Evolutionary conservation across 768 basidiomycete species (phyloP).

Genomic region (Coprinellus micaceus): DNA sequence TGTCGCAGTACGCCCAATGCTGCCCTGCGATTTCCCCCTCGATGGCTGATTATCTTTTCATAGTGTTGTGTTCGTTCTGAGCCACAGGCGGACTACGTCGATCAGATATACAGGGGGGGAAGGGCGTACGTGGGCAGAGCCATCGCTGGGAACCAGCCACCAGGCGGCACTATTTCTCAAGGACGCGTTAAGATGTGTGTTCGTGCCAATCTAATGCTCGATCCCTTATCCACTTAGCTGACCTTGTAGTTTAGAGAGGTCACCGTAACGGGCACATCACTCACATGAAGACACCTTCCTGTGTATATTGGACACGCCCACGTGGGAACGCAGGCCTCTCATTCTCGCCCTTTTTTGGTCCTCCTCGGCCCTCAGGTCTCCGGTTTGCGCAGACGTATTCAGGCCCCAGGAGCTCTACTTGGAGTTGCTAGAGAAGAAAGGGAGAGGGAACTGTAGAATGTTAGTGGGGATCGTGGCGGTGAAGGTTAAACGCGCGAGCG

Average conservation of each 20-base stretch:
- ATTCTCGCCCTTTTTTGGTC: conserved; percentile 29
- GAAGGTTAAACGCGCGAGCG: conserved; percentile 39
- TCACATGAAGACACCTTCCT: conserved; percentile 55
- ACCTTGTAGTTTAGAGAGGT: conserved; percentile 24
- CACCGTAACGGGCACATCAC: conserved; percentile 53
- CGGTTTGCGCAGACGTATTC: conserved; percentile 36
- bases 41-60: too few species aligned
- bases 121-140: conserved; percentile 38
- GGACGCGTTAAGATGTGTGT: conserved; percentile 62
- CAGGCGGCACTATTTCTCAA: conserved; percentile 48
- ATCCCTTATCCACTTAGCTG: neutral
- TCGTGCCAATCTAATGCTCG: too few species aligned
- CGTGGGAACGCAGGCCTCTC: conserved; percentile 15
- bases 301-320: conserved; percentile 54
- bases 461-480: conserved; percentile 28
- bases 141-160: conserved; percentile 35
- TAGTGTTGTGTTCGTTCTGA: conserved; percentile 83
- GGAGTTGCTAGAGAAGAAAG: conserved; percentile 30
- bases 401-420: conserved; percentile 28
- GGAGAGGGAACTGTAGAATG: neutral
- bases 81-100: conserved; percentile 58
- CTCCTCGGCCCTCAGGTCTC: conserved; percentile 34
- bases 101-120: conserved; percentile 41
- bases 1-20: conserved; percentile 55
- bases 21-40: too few species aligned